Evolutionary conservation across 208 protist species (phyloP).

Genomic region (Leishmania arabica): DNA sequence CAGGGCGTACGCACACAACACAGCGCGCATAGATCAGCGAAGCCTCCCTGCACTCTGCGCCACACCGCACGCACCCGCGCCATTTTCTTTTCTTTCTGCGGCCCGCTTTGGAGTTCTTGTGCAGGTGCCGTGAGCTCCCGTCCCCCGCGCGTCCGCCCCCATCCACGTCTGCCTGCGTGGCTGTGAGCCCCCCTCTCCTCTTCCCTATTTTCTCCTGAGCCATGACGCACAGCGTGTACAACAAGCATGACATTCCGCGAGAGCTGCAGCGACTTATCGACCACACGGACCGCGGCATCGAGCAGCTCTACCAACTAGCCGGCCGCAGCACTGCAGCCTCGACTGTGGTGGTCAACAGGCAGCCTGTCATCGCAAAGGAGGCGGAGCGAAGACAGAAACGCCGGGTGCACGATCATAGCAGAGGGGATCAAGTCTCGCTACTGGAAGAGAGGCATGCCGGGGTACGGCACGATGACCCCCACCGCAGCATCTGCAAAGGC

Average conservation of each 20-base stretch:
- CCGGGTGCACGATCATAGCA: neutral
- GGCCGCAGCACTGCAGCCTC: constrained; percentile 11
- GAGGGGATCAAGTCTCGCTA: neutral
- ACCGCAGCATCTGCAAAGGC: neutral
- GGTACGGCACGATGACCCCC: neutral
- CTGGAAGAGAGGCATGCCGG: neutral
- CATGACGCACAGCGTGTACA: constrained; percentile 21
- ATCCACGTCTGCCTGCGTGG: neutral
- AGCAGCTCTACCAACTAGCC: constrained; percentile 58
- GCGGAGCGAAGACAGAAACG: neutral
- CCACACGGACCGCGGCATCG: constrained; percentile 66
- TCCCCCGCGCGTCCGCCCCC: neutral
- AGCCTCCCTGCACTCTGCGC: neutral
- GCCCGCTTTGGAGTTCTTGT: neutral
- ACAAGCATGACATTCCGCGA: constrained; percentile 31
- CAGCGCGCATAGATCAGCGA: neutral
- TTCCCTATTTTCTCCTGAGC: neutral
- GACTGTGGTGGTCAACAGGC: neutral
- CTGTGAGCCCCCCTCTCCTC: neutral
- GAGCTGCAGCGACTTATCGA: constrained; percentile 56
- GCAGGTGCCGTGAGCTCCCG: no score
- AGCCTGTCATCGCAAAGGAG: neutral
- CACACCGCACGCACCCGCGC: neutral
- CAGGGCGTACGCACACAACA: constrained; percentile 1
- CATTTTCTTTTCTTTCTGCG: neutral